Conservation (phyloP, 192 early-diverging fungal genomes). For the Coemansia sp. region DNA sequence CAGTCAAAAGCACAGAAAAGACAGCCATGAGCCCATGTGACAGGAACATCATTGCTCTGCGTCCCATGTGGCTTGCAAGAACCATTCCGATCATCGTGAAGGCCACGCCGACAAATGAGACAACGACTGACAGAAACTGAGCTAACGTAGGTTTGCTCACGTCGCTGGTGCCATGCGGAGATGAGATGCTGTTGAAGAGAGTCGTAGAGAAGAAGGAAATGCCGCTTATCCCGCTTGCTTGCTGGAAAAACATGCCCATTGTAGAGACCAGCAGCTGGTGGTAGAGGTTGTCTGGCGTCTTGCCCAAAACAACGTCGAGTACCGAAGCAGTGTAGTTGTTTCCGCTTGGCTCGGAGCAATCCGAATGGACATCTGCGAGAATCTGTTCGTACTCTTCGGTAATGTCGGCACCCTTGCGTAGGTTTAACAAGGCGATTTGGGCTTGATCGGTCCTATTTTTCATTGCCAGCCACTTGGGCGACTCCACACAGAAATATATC, state of each 20-base stretch:
- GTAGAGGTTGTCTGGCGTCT: conserved; percentile 12
- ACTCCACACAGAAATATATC: conserved; percentile 69
- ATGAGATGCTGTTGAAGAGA: conserved; percentile 55
- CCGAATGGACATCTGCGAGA: conserved; percentile 5
- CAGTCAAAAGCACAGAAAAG: conserved; percentile 60
- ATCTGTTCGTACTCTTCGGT: conserved; percentile 38
- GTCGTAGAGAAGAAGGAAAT: conserved; percentile 77
- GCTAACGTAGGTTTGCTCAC: conserved; percentile 29
- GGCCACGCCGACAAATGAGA: conserved; percentile 26
- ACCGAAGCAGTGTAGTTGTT: conserved; percentile 32
- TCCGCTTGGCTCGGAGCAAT: not conserved
- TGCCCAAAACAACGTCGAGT: conserved; percentile 55
- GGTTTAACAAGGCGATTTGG: conserved; percentile 42
- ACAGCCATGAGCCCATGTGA: conserved; percentile 29
- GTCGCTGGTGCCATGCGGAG: not conserved
- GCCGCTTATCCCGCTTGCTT: conserved; percentile 76
- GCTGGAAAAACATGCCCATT: conserved; percentile 68
- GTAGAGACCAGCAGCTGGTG: conserved; percentile 60
- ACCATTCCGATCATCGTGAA: conserved; percentile 31
- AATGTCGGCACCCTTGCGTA: conserved; percentile 47
- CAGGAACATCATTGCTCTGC: conserved; percentile 64
- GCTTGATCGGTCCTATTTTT: conserved; percentile 57
- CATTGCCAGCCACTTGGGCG: conserved; percentile 68
- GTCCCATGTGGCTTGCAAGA: conserved; percentile 65
- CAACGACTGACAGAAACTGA: conserved; percentile 34